These are phyloP conservation scores for Umbelopsis ramanniana DNA, from an alignment of 192 early-diverging fungal species.

Conservation along the genomic window DNA sequence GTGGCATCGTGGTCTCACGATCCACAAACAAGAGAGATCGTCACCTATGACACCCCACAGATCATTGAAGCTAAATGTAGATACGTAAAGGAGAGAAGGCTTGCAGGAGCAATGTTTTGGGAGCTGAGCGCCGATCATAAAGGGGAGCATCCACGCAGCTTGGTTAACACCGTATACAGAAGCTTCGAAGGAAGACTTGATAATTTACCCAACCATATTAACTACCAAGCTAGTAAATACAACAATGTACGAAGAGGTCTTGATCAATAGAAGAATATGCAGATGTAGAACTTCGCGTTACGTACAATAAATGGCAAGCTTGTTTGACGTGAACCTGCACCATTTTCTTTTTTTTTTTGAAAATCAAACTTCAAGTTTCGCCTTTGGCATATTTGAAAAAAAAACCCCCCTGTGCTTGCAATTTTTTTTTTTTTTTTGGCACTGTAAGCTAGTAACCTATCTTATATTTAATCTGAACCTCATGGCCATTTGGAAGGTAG, in stretches of 20 bases:
- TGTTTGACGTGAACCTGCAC: too few species aligned
- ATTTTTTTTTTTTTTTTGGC: too few species aligned
- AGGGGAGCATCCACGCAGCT: constrained; percentile 43
- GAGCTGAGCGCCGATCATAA: constrained; percentile 63
- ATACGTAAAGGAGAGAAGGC: constrained; percentile 56
- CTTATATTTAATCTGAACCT: too few species aligned
- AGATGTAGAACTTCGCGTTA: too few species aligned
- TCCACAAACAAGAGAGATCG: constrained; percentile 63
- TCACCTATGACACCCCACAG: constrained; percentile 81
- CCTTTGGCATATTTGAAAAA: too few species aligned
- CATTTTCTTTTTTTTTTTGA: too few species aligned
- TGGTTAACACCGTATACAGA: constrained; percentile 41
- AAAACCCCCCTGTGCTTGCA: too few species aligned
- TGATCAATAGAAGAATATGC: background rate
- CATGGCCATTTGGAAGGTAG: background rate
- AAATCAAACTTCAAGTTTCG: too few species aligned
- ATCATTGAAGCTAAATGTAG: constrained; percentile 68
- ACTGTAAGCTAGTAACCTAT: too few species aligned
- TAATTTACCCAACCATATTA: constrained; percentile 47
- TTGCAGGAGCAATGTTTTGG: constrained; percentile 86
- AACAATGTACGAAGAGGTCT: constrained; percentile 47
- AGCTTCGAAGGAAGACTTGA: constrained; percentile 37
- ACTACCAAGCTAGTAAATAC: constrained; percentile 51
- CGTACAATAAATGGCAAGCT: too few species aligned
- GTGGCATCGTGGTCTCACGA: constrained; percentile 87